phyloP scores from a whole-genome alignment of 2,329 filamentous ascomycete genomes.

The Phialophora tarda region DNA sequence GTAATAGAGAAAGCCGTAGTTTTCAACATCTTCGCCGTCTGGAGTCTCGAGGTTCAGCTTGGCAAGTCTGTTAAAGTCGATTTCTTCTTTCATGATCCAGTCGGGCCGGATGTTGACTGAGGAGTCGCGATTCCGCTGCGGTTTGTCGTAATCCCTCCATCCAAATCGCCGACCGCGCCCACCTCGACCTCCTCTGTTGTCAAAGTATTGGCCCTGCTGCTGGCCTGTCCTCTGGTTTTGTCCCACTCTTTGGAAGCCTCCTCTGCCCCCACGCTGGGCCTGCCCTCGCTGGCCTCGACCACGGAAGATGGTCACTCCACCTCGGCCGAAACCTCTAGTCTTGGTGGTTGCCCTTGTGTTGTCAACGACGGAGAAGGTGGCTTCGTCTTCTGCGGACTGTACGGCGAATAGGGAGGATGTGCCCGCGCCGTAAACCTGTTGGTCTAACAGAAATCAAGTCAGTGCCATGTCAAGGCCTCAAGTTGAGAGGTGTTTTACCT shows the following conservation, averaged over 20 bases:
- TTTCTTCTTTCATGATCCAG: constrained; percentile 96
- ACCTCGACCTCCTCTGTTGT: constrained; percentile 71
- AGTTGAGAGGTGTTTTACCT: constrained; percentile 61
- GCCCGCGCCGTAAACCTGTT: constrained; percentile 94
- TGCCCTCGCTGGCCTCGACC: constrained; percentile 75
- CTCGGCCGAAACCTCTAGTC: constrained; percentile 78
- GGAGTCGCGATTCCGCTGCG: constrained; percentile 90
- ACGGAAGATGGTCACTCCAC: constrained; percentile 88
- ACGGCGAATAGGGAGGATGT: constrained; percentile 86
- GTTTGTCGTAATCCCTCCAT: constrained; percentile 99
- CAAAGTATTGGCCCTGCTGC: constrained; percentile 67
- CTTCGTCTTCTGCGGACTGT: constrained; percentile 91
- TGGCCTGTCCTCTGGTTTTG: constrained; percentile 69
- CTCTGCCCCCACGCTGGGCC: constrained; percentile 69
- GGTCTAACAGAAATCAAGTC: constrained; percentile 64
- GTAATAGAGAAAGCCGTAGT: constrained; percentile 97
- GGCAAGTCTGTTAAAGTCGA: constrained; percentile 91
- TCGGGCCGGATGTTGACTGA: constrained; percentile 96
- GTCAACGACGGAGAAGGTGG: constrained; percentile 96
- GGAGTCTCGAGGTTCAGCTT: constrained; percentile 97
- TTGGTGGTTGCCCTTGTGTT: constrained; percentile 87
- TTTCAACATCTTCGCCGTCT: constrained; percentile 92
- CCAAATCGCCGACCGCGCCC: constrained; percentile 85
- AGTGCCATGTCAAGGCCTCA: background rate
- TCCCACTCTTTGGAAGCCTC: constrained; percentile 72